Evolutionary conservation across 1,284 basidiomycete species (phyloP).

Genomic region (Nidula niveotomentosa): DNA sequence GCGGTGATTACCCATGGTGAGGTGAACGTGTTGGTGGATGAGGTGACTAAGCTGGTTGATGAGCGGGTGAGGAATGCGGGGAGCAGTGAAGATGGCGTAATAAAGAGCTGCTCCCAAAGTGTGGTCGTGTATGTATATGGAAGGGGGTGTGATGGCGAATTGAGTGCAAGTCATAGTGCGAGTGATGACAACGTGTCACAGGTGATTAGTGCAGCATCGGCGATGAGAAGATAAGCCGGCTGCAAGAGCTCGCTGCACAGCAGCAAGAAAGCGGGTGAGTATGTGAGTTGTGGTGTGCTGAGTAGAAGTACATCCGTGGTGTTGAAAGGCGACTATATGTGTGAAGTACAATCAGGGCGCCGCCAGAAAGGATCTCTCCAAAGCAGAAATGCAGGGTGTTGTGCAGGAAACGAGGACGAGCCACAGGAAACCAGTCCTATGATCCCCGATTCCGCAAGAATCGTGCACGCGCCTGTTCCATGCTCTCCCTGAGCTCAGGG

Average conservation of each 20-base stretch:
- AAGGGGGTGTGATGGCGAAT: not conserved
- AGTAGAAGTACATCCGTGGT: no score
- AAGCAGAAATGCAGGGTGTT: no score
- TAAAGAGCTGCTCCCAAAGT: no score
- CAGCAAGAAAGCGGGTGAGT: not conserved
- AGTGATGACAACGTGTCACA: not conserved
- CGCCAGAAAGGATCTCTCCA: no score
- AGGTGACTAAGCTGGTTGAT: no score
- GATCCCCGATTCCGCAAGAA: constrained; percentile 16
- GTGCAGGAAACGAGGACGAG: not conserved
- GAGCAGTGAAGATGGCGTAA: no score
- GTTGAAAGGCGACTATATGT: not conserved
- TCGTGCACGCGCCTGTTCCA: constrained; percentile 57
- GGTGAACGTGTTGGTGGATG: no score
- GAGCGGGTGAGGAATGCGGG: no score
- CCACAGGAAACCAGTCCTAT: not conserved
- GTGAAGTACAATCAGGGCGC: no score
- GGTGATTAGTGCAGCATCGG: not conserved
- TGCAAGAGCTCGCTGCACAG: not conserved
- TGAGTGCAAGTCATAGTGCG: not conserved
- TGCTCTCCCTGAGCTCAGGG: constrained; percentile 59
- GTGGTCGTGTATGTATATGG: no score
- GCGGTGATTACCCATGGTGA: not conserved
- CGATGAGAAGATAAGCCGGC: no score
- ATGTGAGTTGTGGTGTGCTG: not conserved